phyloP scores from a whole-genome alignment of 768 basidiomycete genomes.

The Butyriboletus loyo region DNA sequence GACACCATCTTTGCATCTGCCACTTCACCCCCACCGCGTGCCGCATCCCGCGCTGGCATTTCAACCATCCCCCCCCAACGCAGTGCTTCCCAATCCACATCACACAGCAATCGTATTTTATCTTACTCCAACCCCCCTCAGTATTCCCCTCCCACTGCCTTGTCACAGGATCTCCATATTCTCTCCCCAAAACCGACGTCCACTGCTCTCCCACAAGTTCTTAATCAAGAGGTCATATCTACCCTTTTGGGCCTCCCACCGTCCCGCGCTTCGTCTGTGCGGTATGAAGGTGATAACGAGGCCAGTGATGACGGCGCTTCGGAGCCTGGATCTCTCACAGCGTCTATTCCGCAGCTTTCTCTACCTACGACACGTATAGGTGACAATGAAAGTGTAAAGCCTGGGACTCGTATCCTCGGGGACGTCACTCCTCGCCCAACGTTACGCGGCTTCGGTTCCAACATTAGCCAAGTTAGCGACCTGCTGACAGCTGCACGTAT shows the following conservation, averaged over 20 bases:
- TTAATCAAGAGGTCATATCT: constrained; percentile 69
- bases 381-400: constrained; percentile 19
- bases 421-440: constrained; percentile 68
- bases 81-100: constrained; percentile 10
- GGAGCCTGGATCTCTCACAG: constrained; percentile 40
- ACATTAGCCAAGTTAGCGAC: constrained; percentile 29
- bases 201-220: constrained; percentile 56
- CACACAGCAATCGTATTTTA: constrained; percentile 3
- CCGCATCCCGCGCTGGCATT: constrained; percentile 15
- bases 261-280: constrained; percentile 37
- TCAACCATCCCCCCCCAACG: constrained; percentile 18
- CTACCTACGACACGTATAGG: constrained; percentile 13
- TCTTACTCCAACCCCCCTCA: constrained; percentile 7
- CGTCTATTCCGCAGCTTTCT: constrained; percentile 38
- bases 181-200: constrained; percentile 57
- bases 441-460: constrained; percentile 34
- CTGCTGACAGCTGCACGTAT: constrained; percentile 24
- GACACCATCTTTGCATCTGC: constrained; percentile 77
- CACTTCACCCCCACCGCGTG: constrained; percentile 25
- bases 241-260: constrained; percentile 55
- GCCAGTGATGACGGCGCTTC: constrained; percentile 32
- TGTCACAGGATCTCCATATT: constrained; percentile 37
- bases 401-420: constrained; percentile 23
- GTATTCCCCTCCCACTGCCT: constrained; percentile 15
- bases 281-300: constrained; percentile 62